These are phyloP conservation scores for Aegilops umbellulata DNA, from an alignment of 176 grass and related monocot species.

Conservation along the genomic window DNA sequence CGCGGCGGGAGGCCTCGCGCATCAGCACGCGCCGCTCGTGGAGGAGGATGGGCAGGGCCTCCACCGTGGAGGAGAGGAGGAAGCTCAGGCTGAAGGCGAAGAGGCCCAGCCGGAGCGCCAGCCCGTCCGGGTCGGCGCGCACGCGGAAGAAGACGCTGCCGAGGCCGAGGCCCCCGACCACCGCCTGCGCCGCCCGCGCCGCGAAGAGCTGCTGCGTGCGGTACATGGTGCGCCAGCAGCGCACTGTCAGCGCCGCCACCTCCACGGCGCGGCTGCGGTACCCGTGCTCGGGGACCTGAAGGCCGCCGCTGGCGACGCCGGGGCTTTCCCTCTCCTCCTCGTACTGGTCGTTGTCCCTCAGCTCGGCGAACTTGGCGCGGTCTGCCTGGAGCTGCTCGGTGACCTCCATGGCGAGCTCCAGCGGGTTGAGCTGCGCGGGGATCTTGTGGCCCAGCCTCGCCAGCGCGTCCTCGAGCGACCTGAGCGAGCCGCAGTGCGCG, in stretches of 20 bases:
- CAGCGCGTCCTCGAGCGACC: constrained; percentile 55
- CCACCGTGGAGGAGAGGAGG: constrained; percentile 92
- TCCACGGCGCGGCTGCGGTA: constrained; percentile 57
- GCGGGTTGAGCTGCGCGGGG: constrained; percentile 64
- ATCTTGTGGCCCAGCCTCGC: constrained; percentile 55
- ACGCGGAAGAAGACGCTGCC: constrained; percentile 79
- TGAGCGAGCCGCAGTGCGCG: constrained; percentile 64
- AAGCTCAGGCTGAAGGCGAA: constrained; percentile 96
- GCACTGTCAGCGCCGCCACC: constrained; percentile 48
- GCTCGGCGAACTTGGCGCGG: neutral
- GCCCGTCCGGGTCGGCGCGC: constrained; percentile 41
- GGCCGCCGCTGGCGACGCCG: neutral
- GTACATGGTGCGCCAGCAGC: constrained; percentile 83
- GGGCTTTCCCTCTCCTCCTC: constrained; percentile 6
- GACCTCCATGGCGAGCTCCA: constrained; percentile 89
- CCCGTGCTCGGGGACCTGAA: constrained; percentile 14
- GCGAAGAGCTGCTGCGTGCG: constrained; percentile 88
- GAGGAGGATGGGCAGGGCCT: constrained; percentile 76
- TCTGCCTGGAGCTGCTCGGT: constrained; percentile 41
- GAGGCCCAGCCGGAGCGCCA: constrained; percentile 70
- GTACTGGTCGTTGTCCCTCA: neutral
- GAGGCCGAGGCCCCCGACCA: constrained; percentile 68
- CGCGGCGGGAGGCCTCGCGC: constrained; percentile 65
- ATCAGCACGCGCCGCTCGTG: constrained; percentile 89
- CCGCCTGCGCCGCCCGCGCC: constrained; percentile 69